phyloP scores from a whole-genome alignment of 2,329 filamentous ascomycete species.

The Talaromyces atroroseus region DNA sequence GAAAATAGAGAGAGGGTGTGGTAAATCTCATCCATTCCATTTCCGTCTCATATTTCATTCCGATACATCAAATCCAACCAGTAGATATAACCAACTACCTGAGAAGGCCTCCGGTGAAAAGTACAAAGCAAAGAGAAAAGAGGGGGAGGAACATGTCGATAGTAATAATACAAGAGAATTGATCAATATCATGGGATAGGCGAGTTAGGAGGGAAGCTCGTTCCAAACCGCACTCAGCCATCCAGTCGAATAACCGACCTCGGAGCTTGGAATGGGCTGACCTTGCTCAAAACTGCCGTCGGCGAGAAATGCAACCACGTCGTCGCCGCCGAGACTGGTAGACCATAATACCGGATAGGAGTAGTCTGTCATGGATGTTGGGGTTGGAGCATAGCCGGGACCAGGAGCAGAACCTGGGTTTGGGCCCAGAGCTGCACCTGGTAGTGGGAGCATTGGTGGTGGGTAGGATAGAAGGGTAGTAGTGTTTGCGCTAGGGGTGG shows the following conservation, averaged over 20 bases:
- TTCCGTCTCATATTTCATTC: background rate
- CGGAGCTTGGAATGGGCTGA: slow-evolving; percentile 23
- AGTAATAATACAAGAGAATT: background rate
- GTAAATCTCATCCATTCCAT: background rate
- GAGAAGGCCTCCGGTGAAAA: background rate
- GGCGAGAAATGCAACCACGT: slow-evolving; percentile 33
- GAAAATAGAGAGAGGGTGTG: background rate
- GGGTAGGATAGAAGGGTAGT: slow-evolving; percentile 19
- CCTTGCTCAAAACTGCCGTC: slow-evolving; percentile 29
- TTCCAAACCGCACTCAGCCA: slow-evolving; percentile 35
- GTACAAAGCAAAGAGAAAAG: background rate
- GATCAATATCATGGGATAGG: background rate
- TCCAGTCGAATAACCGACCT: slow-evolving; percentile 28
- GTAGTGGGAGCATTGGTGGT: slow-evolving; percentile 32
- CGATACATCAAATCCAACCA: background rate
- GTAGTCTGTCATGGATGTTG: slow-evolving; percentile 8
- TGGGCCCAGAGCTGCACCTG: slow-evolving; percentile 15
- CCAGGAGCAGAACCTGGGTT: slow-evolving; percentile 11
- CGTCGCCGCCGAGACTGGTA: slow-evolving; percentile 33
- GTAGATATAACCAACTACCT: background rate
- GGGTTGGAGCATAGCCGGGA: slow-evolving; percentile 1
- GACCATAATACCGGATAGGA: slow-evolving; percentile 19
- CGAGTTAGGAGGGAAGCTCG: slow-evolving; percentile 12
- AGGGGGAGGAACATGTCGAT: background rate
- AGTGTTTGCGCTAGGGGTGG: slow-evolving; percentile 16